These are phyloP conservation scores for Daldinia loculata DNA, from an alignment of 495 filamentous ascomycete genomes.

Conservation along the genomic window DNA sequence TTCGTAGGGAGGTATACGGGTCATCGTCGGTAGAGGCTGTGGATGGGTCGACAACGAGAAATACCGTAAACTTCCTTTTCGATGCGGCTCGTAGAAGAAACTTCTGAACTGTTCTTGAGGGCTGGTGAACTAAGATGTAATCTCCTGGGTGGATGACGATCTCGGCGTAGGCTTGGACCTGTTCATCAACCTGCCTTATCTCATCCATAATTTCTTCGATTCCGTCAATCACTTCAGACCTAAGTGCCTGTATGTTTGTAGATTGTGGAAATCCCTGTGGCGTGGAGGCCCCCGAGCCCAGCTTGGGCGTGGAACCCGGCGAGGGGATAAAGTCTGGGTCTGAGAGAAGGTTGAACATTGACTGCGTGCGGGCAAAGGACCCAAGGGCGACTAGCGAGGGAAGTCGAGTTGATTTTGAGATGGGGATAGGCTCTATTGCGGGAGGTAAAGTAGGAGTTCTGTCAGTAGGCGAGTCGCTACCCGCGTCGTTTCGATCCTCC, in stretches of 20 bases:
- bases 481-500: conserved; percentile 77
- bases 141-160: conserved; percentile 92
- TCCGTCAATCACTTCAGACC: conserved; percentile 87
- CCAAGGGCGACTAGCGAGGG: conserved; percentile 61
- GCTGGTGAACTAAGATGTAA: conserved; percentile 83
- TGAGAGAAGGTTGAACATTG: conserved; percentile 87
- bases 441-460: conserved; percentile 34
- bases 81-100: conserved; percentile 84
- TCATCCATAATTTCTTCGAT: conserved; percentile 94
- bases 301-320: conserved; percentile 48
- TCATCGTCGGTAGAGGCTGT: conserved; percentile 48
- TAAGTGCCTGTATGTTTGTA: conserved; percentile 65
- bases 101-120: conserved; percentile 81
- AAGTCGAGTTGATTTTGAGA: conserved; percentile 56
- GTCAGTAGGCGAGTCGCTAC: conserved; percentile 54
- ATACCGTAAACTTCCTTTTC: conserved; percentile 87
- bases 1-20: conserved; percentile 66
- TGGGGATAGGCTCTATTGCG: conserved; percentile 36
- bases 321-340: conserved; percentile 36
- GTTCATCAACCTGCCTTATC: conserved; percentile 84
- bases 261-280: conserved; percentile 45
- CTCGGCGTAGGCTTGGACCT: conserved; percentile 84
- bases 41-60: conserved; percentile 73
- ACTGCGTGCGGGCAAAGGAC: conserved; percentile 66
- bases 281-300: conserved; percentile 55